A percentile compares a stretch with the other conserved stretches of the same genome.
These are phyloP conservation scores for Ruellia speciosa DNA, from an alignment of 305 asterid species.

Conservation along the genomic window DNA sequence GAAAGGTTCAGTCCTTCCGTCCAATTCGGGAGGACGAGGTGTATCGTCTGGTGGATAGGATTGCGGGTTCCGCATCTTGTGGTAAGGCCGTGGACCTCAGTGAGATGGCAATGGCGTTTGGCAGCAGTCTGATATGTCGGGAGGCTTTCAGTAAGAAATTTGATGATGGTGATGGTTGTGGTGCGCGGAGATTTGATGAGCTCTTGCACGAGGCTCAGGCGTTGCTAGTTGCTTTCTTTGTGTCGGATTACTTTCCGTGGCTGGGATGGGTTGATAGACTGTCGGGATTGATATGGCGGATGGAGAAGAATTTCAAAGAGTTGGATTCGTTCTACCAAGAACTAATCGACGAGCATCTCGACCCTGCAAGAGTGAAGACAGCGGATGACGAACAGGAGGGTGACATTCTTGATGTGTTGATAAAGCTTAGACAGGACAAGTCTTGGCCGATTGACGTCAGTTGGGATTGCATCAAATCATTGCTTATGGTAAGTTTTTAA, in stretches of 20 bases:
- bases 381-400: not conserved
- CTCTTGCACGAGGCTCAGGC: slow-evolving; percentile 11
- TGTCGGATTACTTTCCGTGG: slow-evolving; percentile 20
- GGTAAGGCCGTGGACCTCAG: slow-evolving; percentile 9
- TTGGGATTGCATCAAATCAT: not conserved
- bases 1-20: slow-evolving; percentile 15
- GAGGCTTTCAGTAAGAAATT: slow-evolving; percentile 24
- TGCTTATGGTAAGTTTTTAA: not conserved
- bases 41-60: slow-evolving; percentile 14
- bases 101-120: not conserved
- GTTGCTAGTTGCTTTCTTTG: not conserved
- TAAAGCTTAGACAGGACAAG: not conserved
- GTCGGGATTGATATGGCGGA: slow-evolving; percentile 7
- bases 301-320: slow-evolving; percentile 21
- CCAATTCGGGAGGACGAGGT: slow-evolving; percentile 26
- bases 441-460: not conserved
- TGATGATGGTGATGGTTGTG: not conserved
- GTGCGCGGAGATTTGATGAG: not conserved
- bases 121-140: slow-evolving; percentile 21
- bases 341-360: slow-evolving; percentile 23
- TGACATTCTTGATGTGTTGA: slow-evolving; percentile 15
- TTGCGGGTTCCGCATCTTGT: slow-evolving; percentile 2
- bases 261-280: slow-evolving; percentile 23
- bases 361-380: slow-evolving; percentile 10
- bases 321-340: slow-evolving; percentile 23